phyloP scores from a whole-genome alignment of 169 alveolate species.

The Pseudocohnilembus persalinus region DNA sequence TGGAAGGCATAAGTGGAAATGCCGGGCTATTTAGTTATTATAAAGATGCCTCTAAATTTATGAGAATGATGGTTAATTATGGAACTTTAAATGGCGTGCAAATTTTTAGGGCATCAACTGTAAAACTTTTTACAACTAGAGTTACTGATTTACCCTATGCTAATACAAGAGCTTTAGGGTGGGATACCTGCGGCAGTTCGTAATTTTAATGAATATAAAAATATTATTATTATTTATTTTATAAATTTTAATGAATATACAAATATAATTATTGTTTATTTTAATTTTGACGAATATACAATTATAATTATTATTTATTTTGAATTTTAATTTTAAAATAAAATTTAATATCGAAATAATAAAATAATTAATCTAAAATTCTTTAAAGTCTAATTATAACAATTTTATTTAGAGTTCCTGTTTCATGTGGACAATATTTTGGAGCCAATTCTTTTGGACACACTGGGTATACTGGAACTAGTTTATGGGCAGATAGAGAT shows the following conservation, averaged over 20 bases:
- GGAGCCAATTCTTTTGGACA: constrained; percentile 38
- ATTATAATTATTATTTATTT: too few relatives aligned
- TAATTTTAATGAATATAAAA: too few relatives aligned
- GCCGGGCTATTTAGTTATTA: constrained; percentile 45
- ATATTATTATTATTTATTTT: too few relatives aligned
- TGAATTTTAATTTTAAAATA: too few relatives aligned
- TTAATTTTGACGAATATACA: too few relatives aligned
- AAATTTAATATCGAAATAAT: too few relatives aligned
- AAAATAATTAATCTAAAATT: too few relatives aligned
- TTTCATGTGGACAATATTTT: constrained; percentile 36
- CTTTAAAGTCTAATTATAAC: too few relatives aligned
- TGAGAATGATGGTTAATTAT: constrained; percentile 42
- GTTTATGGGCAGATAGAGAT: constrained; percentile 46
- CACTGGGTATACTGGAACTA: constrained; percentile 47
- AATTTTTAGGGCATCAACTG: constrained; percentile 19
- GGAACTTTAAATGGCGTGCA: constrained; percentile 2
- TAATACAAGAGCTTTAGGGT: constrained; percentile 42
- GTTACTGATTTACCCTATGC: constrained; percentile 21
- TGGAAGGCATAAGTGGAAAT: constrained; percentile 50
- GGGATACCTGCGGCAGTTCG: constrained; percentile 30
- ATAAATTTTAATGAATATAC: too few relatives aligned
- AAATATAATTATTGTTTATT: too few relatives aligned
- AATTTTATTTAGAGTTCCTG: constrained; percentile 18
- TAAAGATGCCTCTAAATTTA: constrained; percentile 30
- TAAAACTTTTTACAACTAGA: constrained; percentile 25